Conservation (phyloP, 495 filamentous ascomycete genomes). For the Alectoria sarmentosa region DNA sequence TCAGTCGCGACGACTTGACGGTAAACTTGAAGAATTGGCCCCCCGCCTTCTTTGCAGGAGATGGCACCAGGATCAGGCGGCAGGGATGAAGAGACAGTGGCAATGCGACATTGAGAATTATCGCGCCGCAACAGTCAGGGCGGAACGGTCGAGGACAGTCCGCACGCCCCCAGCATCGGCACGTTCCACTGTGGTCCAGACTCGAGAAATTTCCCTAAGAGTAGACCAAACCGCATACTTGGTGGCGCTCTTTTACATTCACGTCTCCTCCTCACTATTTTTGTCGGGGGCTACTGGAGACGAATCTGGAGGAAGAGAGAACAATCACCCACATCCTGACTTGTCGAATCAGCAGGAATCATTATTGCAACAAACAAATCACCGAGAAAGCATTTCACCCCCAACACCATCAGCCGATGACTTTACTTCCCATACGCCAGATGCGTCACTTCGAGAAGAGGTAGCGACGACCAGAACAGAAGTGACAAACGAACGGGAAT, state of each 20-base stretch:
- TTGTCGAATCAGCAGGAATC: background rate
- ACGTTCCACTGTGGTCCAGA: too few species aligned
- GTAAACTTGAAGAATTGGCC: background rate
- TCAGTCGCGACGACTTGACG: background rate
- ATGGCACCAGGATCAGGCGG: slow-evolving; percentile 3
- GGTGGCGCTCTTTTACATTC: background rate
- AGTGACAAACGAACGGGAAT: background rate
- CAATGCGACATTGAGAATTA: background rate
- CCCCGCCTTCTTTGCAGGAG: slow-evolving; percentile 5
- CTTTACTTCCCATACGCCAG: too few species aligned
- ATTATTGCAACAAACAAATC: background rate
- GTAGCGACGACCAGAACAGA: background rate
- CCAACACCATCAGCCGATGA: background rate
- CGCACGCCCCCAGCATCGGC: too few species aligned
- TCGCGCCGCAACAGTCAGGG: too few species aligned
- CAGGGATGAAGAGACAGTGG: background rate
- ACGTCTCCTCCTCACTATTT: too few species aligned
- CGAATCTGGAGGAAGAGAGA: background rate
- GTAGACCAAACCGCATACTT: too few species aligned
- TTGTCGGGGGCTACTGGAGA: background rate
- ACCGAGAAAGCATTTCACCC: background rate
- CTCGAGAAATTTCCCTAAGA: too few species aligned
- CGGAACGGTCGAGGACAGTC: too few species aligned
- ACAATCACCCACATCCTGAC: background rate
- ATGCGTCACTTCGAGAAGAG: too few species aligned